These are phyloP conservation scores for Lasiodiplodia citricola DNA, from an alignment of 2,329 filamentous ascomycete species.

Conservation along the genomic window DNA sequence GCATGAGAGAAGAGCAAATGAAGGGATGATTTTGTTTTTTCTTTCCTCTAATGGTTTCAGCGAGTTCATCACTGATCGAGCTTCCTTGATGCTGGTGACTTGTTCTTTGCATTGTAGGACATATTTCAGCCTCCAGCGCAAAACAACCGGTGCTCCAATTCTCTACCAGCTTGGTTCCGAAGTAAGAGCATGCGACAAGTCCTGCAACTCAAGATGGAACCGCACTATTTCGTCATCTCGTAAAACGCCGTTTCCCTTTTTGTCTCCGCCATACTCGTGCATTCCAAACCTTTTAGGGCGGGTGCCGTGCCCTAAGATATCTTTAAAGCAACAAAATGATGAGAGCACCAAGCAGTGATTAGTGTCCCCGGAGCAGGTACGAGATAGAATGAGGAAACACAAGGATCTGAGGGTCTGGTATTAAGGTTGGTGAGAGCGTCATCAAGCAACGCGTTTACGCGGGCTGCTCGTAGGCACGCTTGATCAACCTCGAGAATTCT, in stretches of 20 bases:
- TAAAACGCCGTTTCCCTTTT: conserved; percentile 14
- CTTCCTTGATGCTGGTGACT: neutral
- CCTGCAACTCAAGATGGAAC: neutral
- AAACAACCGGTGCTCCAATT: neutral
- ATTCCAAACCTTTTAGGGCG: neutral
- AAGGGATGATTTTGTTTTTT: conserved; percentile 10
- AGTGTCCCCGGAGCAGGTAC: neutral
- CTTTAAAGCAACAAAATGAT: neutral
- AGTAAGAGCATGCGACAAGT: neutral
- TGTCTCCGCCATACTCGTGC: neutral
- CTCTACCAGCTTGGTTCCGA: neutral
- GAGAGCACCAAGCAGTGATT: conserved; percentile 1
- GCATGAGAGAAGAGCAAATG: neutral
- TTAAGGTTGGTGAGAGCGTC: neutral
- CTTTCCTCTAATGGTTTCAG: neutral
- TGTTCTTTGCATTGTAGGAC: neutral
- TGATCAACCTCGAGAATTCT: conserved; percentile 77
- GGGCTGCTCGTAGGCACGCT: conserved; percentile 84
- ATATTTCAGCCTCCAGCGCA: conserved; percentile 2
- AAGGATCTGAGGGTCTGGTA: neutral
- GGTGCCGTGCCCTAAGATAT: neutral
- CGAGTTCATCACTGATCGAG: neutral
- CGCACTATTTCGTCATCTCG: conserved; percentile 7
- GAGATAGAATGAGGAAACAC: neutral
- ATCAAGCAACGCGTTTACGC: conserved; percentile 44